Conservation (phyloP, 768 basidiomycete genomes). For the Albatrellus ellisii region DNA sequence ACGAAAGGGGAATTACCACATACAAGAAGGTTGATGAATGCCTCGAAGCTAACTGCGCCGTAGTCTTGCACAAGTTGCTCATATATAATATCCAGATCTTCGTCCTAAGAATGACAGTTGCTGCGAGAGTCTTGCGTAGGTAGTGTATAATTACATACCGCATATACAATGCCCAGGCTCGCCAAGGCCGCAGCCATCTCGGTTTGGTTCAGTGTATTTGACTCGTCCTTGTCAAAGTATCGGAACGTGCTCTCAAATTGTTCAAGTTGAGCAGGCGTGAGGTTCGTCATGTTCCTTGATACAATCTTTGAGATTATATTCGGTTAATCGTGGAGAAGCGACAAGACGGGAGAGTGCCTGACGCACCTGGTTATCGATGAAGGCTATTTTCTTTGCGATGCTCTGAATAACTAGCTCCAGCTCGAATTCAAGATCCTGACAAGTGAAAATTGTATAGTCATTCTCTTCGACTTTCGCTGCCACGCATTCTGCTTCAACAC, state of each 20-base stretch:
- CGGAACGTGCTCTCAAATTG: conserved; percentile 97
- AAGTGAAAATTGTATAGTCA: conserved; percentile 86
- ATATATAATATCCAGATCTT: conserved; percentile 78
- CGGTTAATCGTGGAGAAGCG: neutral
- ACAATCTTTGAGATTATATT: conserved; percentile 76
- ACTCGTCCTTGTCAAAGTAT: conserved; percentile 90
- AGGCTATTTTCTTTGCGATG: conserved; percentile 82
- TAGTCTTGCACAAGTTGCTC: conserved; percentile 68
- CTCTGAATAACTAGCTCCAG: conserved; percentile 70
- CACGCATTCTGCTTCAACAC: conserved; percentile 62
- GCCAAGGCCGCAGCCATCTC: conserved; percentile 94
- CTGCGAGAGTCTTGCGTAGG: neutral
- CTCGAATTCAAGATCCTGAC: conserved; percentile 84
- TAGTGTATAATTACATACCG: conserved; percentile 28
- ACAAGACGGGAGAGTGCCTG: neutral
- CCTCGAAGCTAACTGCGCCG: conserved; percentile 85
- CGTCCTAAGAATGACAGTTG: conserved; percentile 37
- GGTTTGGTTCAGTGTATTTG: conserved; percentile 71
- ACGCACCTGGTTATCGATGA: conserved; percentile 89
- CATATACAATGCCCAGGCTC: conserved; percentile 87
- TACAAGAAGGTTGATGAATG: conserved; percentile 89
- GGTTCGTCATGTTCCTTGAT: conserved; percentile 84
- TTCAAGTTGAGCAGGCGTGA: conserved; percentile 91
- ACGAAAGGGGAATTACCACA: conserved; percentile 10
- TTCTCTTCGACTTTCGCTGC: conserved; percentile 95